phyloP scores from a whole-genome alignment of 352 stramenopile species.

The Globisporangium rhizosaccharum region DNA sequence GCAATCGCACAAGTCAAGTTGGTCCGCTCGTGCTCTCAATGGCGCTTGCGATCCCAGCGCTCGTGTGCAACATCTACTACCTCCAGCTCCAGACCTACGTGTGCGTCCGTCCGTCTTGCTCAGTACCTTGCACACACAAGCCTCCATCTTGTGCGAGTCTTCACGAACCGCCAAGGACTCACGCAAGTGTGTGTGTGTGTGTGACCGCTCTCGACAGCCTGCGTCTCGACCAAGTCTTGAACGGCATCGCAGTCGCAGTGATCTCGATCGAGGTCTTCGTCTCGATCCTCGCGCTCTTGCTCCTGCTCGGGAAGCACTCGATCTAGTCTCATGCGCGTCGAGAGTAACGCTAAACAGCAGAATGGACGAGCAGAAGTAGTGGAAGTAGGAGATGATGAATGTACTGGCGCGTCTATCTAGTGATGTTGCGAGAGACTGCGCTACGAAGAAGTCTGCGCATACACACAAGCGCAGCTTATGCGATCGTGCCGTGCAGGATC shows the following conservation, averaged over 20 bases:
- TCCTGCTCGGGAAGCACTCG: constrained; percentile 20
- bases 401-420: neutral
- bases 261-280: constrained; percentile 54
- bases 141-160: no score
- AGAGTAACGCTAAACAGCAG: no score
- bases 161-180: neutral
- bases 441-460: neutral
- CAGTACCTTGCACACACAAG: no score
- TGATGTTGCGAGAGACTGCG: neutral
- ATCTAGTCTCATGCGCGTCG: neutral
- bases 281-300: constrained; percentile 35
- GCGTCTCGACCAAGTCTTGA: constrained; percentile 52
- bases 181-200: constrained; percentile 1
- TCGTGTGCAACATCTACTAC: constrained; percentile 73
- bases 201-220: constrained; percentile 23
- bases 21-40: constrained; percentile 52
- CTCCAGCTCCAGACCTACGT: constrained; percentile 76
- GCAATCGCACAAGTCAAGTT: constrained; percentile 71
- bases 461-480: constrained; percentile 23
- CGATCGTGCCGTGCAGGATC: constrained; percentile 68
- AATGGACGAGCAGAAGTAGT: no score
- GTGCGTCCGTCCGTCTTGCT: constrained; percentile 18
- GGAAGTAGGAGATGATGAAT: no score
- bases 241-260: constrained; percentile 53
- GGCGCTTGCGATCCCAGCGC: constrained; percentile 36